Conservation (phyloP, 1,284 basidiomycete genomes). For the Cutaneotrichosporon daszewskae region DNA sequence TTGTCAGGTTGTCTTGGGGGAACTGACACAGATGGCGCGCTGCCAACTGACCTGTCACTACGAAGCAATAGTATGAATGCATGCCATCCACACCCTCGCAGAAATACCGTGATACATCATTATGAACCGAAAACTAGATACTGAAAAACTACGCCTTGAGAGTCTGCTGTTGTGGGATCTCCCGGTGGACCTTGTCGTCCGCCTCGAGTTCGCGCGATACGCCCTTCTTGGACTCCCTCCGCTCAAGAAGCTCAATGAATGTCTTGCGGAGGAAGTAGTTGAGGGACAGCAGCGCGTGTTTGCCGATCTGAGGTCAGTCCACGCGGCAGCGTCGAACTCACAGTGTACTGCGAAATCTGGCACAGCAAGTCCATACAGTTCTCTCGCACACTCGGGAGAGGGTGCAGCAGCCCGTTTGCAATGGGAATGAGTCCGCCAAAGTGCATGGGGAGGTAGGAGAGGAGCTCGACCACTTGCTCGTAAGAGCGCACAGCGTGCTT, state of each 20-base stretch:
- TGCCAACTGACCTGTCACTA: too few relatives aligned
- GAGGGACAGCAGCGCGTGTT: slow-evolving; percentile 71
- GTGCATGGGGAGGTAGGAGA: slow-evolving; percentile 70
- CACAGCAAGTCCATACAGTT: slow-evolving; percentile 77
- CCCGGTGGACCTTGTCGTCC: background rate
- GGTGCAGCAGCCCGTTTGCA: slow-evolving; percentile 85
- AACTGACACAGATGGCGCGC: too few relatives aligned
- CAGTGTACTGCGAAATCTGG: slow-evolving; percentile 66
- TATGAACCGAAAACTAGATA: background rate
- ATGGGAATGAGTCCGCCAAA: slow-evolving; percentile 77
- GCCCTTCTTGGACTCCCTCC: slow-evolving; percentile 17
- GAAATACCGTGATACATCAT: background rate
- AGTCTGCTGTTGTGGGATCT: slow-evolving; percentile 2
- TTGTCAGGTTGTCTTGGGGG: too few relatives aligned
- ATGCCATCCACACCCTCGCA: too few relatives aligned
- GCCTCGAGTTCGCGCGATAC: slow-evolving; percentile 4
- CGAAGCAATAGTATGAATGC: too few relatives aligned
- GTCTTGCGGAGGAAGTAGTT: slow-evolving; percentile 78
- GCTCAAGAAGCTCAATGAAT: slow-evolving; percentile 22
- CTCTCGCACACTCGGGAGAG: slow-evolving; percentile 65
- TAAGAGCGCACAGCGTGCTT: slow-evolving; percentile 65
- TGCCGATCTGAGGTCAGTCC: too few relatives aligned
- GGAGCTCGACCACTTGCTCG: slow-evolving; percentile 84
- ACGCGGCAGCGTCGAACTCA: too few relatives aligned
- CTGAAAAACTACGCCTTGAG: slow-evolving; percentile 6